Conservation (phyloP, 495 filamentous ascomycete species). For the Hyaloscypha variabilis region DNA sequence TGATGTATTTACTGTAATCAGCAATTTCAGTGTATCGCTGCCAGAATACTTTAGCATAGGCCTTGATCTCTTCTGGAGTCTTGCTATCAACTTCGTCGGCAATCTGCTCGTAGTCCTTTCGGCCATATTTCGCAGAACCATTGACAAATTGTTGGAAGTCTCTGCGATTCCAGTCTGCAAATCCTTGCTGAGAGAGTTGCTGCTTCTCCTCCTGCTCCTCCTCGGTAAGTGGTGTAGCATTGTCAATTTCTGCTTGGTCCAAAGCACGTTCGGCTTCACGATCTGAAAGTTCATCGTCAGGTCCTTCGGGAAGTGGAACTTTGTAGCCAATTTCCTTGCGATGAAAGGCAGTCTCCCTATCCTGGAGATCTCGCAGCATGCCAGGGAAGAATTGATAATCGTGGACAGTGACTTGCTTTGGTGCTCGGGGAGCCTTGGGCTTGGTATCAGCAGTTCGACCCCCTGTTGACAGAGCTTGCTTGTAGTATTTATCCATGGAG, state of each 20-base stretch:
- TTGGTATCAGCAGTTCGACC: slow-evolving; percentile 85
- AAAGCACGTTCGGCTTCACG: slow-evolving; percentile 86
- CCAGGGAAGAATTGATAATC: slow-evolving; percentile 98
- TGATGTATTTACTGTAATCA: slow-evolving; percentile 84
- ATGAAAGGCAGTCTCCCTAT: slow-evolving; percentile 93
- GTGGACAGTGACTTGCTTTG: slow-evolving; percentile 88
- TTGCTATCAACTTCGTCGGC: slow-evolving; percentile 92
- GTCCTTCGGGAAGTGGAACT: slow-evolving; percentile 78
- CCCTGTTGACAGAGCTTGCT: slow-evolving; percentile 83
- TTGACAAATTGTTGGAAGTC: slow-evolving; percentile 99
- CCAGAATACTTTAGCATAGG: slow-evolving; percentile 96
- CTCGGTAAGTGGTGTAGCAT: slow-evolving; percentile 85
- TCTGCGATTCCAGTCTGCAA: slow-evolving; percentile 91
- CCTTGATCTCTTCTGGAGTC: slow-evolving; percentile 77
- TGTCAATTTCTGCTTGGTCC: slow-evolving; percentile 91
- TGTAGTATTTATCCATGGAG: slow-evolving; percentile 98
- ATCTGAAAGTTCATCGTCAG: slow-evolving; percentile 80
- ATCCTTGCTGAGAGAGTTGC: slow-evolving; percentile 77
- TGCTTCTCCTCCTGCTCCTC: slow-evolving; percentile 87
- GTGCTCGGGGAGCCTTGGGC: slow-evolving; percentile 92
- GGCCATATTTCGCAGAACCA: slow-evolving; percentile 89
- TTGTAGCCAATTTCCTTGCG: slow-evolving; percentile 96
- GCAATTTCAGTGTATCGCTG: slow-evolving; percentile 83
- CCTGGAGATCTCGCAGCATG: slow-evolving; percentile 82
- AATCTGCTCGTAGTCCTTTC: slow-evolving; percentile 80